Evolutionary conservation across 129 eudicot genomes (phyloP).

Genomic region (Oenanthe sinensis): DNA sequence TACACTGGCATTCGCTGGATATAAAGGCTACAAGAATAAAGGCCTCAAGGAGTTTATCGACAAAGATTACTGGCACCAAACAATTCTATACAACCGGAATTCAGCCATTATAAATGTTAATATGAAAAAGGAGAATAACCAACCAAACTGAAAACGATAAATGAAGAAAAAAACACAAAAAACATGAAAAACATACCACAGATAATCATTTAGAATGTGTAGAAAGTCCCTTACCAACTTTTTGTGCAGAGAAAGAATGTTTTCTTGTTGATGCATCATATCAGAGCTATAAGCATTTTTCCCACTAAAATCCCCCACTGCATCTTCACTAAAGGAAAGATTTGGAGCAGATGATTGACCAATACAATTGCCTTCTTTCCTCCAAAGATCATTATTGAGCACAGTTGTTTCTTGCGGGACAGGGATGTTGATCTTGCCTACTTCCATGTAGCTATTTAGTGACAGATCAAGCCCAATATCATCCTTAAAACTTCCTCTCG

Average conservation of each 20-base stretch:
- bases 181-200: background rate
- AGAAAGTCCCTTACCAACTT: slow-evolving; percentile 31
- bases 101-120: background rate
- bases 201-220: background rate
- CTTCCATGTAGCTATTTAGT: slow-evolving; percentile 27
- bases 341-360: slow-evolving; percentile 29
- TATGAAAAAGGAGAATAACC: background rate
- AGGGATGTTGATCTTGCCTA: background rate
- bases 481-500: slow-evolving; percentile 19
- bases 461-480: slow-evolving; percentile 44
- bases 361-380: slow-evolving; percentile 19
- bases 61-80: background rate
- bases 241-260: slow-evolving; percentile 25
- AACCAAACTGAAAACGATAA: background rate
- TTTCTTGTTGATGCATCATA: slow-evolving; percentile 14
- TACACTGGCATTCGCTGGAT: background rate
- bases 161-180: background rate
- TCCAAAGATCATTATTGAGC: slow-evolving; percentile 14
- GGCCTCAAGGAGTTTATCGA: background rate
- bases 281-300: slow-evolving; percentile 1
- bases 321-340: slow-evolving; percentile 13
- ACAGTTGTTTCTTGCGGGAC: slow-evolving; percentile 11
- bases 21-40: background rate
- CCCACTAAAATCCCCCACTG: slow-evolving; percentile 28
- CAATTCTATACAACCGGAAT: background rate